Evolutionary conservation across 441 rosid genomes (phyloP).

Genomic region (Dalechampia spathulata): DNA sequence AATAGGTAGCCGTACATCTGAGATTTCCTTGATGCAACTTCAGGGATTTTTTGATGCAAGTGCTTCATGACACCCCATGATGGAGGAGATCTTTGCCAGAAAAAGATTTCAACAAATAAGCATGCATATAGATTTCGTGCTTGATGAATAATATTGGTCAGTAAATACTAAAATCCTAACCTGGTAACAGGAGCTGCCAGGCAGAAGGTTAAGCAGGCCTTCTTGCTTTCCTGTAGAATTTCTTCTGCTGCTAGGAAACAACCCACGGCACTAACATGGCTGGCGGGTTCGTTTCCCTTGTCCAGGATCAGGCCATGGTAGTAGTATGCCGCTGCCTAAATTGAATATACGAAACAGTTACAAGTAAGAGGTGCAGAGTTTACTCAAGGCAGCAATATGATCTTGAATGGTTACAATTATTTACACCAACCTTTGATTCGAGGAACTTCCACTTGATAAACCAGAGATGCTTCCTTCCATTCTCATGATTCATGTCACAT

Average conservation of each 20-base stretch:
- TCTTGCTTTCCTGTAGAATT: conserved; percentile 71
- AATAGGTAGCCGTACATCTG: conserved; percentile 77
- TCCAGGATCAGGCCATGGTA: conserved; percentile 84
- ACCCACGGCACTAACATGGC: conserved; percentile 59
- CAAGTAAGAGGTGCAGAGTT: neutral
- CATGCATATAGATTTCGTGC: neutral
- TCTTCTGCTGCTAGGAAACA: conserved; percentile 85
- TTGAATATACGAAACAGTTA: conserved; percentile 1
- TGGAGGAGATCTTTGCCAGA: conserved; percentile 54
- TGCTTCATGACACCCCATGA: conserved; percentile 83
- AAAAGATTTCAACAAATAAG: neutral
- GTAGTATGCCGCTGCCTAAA: conserved; percentile 87
- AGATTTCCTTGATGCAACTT: conserved; percentile 71
- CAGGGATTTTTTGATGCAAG: conserved; percentile 76
- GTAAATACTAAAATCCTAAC: too few relatives aligned
- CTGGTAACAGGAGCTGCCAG: conserved; percentile 69
- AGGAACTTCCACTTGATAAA: conserved; percentile 88
- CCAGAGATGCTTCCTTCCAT: conserved; percentile 67
- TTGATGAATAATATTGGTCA: too few relatives aligned
- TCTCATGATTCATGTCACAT: conserved; percentile 35
- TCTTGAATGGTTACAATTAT: neutral
- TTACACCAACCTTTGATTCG: conserved; percentile 66
- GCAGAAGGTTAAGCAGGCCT: conserved; percentile 77
- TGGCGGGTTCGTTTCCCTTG: conserved; percentile 68
- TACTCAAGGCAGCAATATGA: neutral